phyloP scores from a whole-genome alignment of 208 protist genomes.

The Leishmania major region DNA sequence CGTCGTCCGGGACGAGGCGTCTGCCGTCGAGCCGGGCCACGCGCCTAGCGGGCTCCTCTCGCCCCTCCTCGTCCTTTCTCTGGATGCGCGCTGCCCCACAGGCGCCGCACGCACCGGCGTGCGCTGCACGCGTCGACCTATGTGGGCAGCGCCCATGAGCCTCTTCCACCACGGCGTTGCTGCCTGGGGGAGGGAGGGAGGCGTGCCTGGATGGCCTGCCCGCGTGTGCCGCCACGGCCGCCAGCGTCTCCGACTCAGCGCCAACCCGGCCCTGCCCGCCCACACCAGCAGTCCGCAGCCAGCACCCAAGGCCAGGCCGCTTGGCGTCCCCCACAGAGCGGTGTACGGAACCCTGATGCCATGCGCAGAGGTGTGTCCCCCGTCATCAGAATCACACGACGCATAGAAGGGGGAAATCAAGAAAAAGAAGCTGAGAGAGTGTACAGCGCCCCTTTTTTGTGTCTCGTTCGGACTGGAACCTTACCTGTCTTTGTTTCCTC shows the following conservation, averaged over 20 bases:
- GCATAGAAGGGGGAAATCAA: neutral
- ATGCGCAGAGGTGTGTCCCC: neutral
- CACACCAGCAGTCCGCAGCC: neutral
- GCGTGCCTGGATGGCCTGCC: neutral
- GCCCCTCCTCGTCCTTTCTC: neutral
- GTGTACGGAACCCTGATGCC: neutral
- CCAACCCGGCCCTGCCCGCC: neutral
- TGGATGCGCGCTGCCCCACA: neutral
- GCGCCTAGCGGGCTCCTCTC: neutral
- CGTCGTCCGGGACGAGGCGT: neutral
- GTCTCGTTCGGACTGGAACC: neutral
- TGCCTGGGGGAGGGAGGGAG: neutral
- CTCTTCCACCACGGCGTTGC: neutral
- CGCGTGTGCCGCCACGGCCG: neutral
- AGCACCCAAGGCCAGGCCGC: neutral
- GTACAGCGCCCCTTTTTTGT: neutral
- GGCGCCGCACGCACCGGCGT: neutral
- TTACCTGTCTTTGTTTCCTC: neutral
- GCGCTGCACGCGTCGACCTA: neutral
- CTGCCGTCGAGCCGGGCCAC: neutral
- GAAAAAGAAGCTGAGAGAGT: neutral
- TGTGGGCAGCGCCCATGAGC: neutral
- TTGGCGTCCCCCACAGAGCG: neutral
- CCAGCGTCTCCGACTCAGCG: neutral
- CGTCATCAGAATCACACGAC: neutral